Conservation (phyloP, 345 rosid genomes). For the Fremontodendron californicum region DNA sequence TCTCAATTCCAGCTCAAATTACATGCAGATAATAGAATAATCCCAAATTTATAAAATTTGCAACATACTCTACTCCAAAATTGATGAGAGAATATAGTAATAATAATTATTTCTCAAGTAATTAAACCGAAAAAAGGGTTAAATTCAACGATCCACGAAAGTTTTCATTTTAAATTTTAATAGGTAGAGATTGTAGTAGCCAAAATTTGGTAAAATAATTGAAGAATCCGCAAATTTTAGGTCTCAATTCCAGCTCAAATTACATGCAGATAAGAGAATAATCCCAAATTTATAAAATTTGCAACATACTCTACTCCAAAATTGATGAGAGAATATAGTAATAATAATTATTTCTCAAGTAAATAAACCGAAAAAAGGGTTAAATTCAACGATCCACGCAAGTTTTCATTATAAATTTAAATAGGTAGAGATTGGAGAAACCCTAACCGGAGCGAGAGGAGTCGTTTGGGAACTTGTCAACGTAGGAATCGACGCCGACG, state of each 20-base stretch:
- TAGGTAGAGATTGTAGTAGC: too few relatives aligned
- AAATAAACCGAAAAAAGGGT: too few relatives aligned
- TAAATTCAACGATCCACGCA: not conserved
- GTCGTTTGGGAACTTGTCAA: slow-evolving; percentile 71
- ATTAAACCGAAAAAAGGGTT: not conserved
- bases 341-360: too few relatives aligned
- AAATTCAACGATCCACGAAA: slow-evolving; percentile 1
- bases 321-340: too few relatives aligned
- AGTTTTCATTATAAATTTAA: not conserved
- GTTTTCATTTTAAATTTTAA: too few relatives aligned
- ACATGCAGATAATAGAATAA: not conserved
- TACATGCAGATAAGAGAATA: too few relatives aligned
- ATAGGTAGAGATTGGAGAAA: slow-evolving; percentile 3
- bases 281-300: too few relatives aligned
- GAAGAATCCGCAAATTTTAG: too few relatives aligned
- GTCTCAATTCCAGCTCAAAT: too few relatives aligned
- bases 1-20: not conserved
- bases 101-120: not conserved
- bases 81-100: not conserved
- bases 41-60: not conserved
- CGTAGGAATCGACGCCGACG: slow-evolving; percentile 88
- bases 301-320: too few relatives aligned
- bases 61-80: not conserved
- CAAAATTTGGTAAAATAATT: too few relatives aligned
- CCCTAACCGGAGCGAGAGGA: slow-evolving; percentile 70